Base-by-base conservation (phyloP, 768 basidiomycete genomes). In the Russula griseocarnosa region DNA sequence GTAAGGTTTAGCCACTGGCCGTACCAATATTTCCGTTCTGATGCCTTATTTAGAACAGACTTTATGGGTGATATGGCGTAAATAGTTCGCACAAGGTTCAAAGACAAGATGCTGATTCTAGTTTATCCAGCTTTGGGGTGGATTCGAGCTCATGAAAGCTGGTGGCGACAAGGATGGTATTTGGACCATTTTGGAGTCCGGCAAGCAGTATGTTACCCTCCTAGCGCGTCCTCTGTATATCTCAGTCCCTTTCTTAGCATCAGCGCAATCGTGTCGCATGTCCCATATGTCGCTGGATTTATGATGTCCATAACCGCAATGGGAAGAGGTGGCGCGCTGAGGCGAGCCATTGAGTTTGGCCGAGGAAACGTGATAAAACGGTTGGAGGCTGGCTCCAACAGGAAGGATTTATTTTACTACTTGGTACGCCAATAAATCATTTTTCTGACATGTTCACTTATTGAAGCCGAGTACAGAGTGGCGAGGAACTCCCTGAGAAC, bases 41-140 rank as follows among this genome's bases (percentile, higher is more conserved):
- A 58, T 34, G 24, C 20, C 22, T 46, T 34, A 24, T 32, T 20
- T 34, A 80, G 79, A 28, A 79, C 76, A 60, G 79, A 80, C 65
- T 77, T 81, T 61, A 81, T 80, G 79, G 77, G 79, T 56, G 79
- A 80, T 62, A 75, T 81, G 75, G 75, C 74, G 79, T 80, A 72
- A 73, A 72, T 71, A 5, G 52, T 34, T 38, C 18, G 9, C 16
- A 30, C 26, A 44, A n/a, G 4, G 22, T 18, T 2, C 47, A 56
- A 3, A 26, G 1, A 22, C 16, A 28, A 16, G 20, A 60, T 26
- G 30, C 55, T 53, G 26, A 62, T 49, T 18, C 52, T 36, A 11
- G 49, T 44, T 11, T 14, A 10, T 24, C 47, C 24, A 73, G 73
- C 10, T 74, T 73, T 46, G 71, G 71, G 71, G 71, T n/a, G 67